Conservation (phyloP, 2,329 filamentous ascomycete genomes). For the Neocucurbitaria cava region DNA sequence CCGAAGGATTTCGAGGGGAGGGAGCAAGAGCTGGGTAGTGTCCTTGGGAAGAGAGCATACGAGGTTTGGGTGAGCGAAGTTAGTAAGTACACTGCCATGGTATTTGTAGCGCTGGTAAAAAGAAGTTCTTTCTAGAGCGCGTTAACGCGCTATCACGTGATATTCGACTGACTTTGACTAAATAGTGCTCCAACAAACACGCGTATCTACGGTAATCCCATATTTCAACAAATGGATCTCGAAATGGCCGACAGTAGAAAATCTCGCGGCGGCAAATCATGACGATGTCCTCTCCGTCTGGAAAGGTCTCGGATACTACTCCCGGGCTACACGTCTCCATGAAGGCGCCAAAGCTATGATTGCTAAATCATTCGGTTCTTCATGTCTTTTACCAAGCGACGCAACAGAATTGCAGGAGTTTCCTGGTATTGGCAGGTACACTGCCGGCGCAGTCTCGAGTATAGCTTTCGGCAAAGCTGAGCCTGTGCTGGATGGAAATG, state of each 20-base stretch:
- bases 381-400: constrained; percentile 59
- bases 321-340: constrained; percentile 67
- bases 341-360: constrained; percentile 63
- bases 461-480: constrained; percentile 68
- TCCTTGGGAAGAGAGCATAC: constrained; percentile 64
- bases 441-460: constrained; percentile 67
- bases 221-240: constrained; percentile 70
- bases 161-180: neutral
- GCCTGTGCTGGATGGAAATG: constrained; percentile 70
- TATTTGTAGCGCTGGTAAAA: neutral
- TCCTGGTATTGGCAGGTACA: constrained; percentile 68
- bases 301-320: constrained; percentile 70
- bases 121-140: no score
- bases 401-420: constrained; percentile 58
- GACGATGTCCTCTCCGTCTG: constrained; percentile 67
- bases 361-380: constrained; percentile 33
- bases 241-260: constrained; percentile 65
- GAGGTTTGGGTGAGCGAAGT: constrained; percentile 73
- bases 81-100: constrained; percentile 47
- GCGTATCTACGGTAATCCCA: constrained; percentile 66
- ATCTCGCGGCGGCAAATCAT: constrained; percentile 60
- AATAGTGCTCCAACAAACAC: constrained; percentile 69
- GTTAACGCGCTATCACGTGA: constrained; percentile 25
- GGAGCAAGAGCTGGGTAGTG: constrained; percentile 42
- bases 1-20: constrained; percentile 39